A percentile compares a stretch with the other conserved stretches of the same genome.
Evolutionary conservation across 495 filamentous ascomycete species (phyloP).

Genomic region (Annulohypoxylon moriforme): DNA sequence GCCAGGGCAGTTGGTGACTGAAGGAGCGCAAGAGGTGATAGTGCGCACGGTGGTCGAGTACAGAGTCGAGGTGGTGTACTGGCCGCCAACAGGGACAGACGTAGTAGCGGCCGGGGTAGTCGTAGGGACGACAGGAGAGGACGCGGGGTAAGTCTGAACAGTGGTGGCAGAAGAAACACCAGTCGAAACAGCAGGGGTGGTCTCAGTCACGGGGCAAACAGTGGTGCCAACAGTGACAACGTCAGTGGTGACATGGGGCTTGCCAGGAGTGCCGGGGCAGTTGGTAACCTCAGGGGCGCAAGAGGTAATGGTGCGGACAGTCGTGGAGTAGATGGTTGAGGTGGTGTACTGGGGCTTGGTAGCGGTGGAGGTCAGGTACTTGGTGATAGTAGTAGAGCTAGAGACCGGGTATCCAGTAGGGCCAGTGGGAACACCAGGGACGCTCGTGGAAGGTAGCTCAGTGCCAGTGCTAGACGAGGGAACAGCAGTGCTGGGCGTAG

Average conservation of each 20-base stretch:
- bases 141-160: neutral
- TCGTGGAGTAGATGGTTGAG: conserved; percentile 53
- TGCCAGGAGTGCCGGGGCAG: conserved; percentile 22
- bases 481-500: neutral
- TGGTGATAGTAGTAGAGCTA: conserved; percentile 1
- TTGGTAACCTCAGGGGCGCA: conserved; percentile 46
- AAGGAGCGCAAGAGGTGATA: neutral
- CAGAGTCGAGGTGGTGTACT: neutral
- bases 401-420: conserved; percentile 13
- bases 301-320: conserved; percentile 50
- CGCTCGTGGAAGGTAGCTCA: neutral
- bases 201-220: conserved; percentile 29
- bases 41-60: neutral
- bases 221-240: conserved; percentile 28
- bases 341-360: conserved; percentile 40
- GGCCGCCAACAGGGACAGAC: neutral
- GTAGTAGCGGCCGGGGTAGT: neutral
- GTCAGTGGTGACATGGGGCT: conserved; percentile 23
- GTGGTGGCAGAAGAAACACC: neutral
- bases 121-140: neutral
- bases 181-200: conserved; percentile 3
- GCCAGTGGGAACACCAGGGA: neutral
- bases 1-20: neutral
- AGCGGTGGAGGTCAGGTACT: conserved; percentile 50
- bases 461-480: neutral